Percentiles rank a stretch among this genome's conserved stretches.
phyloP scores from a whole-genome alignment of 345 rosid species.

The Citropsis articulata region DNA sequence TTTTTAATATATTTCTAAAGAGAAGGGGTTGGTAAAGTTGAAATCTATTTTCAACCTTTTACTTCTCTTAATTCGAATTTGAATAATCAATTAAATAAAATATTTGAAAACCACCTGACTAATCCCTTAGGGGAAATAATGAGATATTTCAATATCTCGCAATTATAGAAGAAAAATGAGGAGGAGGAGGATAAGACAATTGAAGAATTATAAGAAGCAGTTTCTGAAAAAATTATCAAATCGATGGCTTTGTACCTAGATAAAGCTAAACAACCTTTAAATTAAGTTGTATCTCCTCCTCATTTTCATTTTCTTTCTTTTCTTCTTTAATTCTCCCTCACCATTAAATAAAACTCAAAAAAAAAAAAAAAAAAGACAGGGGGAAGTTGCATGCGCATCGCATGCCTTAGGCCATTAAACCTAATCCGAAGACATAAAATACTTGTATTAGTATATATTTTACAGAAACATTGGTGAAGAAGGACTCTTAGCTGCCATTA shows the following conservation, averaged over 20 bases:
- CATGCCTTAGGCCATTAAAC: neutral
- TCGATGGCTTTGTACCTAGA: neutral
- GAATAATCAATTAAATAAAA: no score
- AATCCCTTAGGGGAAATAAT: no score
- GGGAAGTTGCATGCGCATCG: neutral
- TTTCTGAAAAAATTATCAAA: neutral
- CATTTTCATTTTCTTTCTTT: neutral
- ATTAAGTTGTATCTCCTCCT: neutral
- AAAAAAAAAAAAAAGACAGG: neutral
- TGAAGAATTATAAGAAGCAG: neutral
- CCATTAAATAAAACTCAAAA: neutral
- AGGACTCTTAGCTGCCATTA: conserved; percentile 20
- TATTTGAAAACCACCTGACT: no score
- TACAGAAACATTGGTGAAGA: conserved; percentile 11
- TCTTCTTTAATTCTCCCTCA: neutral
- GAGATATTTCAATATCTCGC: no score
- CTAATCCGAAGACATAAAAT: neutral
- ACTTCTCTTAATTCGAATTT: no score
- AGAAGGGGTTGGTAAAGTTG: no score
- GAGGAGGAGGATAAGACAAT: no score
- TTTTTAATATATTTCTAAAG: no score
- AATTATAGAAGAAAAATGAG: no score
- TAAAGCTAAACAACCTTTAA: neutral
- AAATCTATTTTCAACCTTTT: no score
- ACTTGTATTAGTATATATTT: neutral